Base-by-base conservation (phyloP, 495 filamentous ascomycete species). In the Aspergillus olivimuriae region DNA sequence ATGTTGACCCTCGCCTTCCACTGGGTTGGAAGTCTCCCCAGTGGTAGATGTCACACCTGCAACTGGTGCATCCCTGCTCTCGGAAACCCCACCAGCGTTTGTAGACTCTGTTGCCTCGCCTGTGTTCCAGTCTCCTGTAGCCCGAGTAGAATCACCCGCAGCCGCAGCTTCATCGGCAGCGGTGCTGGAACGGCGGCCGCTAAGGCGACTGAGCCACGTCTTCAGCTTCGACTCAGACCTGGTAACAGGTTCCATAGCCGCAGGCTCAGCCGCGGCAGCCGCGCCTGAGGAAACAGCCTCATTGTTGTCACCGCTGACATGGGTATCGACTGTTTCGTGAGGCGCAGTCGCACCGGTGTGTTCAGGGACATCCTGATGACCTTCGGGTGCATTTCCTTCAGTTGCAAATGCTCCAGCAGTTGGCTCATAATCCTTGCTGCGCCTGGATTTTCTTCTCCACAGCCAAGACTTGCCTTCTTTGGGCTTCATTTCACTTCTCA, bases 191-290 rank as follows among this genome's bases (percentile, higher is more conserved):
- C 62, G 60, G 41, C 74, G 68, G 0, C 69, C 63, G 0, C 69
- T 62, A 31, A 83, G 66, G 38, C 70, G 74, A 6, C 60, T 80
- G 33, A 86, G 60, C 81, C 81, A 86, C 34, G 69, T 68, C 41
- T 74, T 82, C 28, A 84, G 64, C 44, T 74, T 73, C 32, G 65
- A 69, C 12, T 63, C 56, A 8, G 17, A 60, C 44, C 22, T 48
- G 38, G 43, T 33, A 34, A 58, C 51, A 11, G 64, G 51, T 35
- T 61, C 59, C 21, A 52, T 63, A 5, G 51, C 50, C 5, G 51
- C 49, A 48, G 21, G 33, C 8, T 43, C 28, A n/a, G n/a, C n/a
- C 20, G 55, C 50, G 3, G 49, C 42, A 19, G 50, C 49, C 15
- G 45, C 47, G 24, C 48, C 51, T 4, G 56, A 39, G 35, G 46